Conservation (phyloP, 1,139 yeast genomes). For the Yamadazyma atmosphaerica region DNA sequence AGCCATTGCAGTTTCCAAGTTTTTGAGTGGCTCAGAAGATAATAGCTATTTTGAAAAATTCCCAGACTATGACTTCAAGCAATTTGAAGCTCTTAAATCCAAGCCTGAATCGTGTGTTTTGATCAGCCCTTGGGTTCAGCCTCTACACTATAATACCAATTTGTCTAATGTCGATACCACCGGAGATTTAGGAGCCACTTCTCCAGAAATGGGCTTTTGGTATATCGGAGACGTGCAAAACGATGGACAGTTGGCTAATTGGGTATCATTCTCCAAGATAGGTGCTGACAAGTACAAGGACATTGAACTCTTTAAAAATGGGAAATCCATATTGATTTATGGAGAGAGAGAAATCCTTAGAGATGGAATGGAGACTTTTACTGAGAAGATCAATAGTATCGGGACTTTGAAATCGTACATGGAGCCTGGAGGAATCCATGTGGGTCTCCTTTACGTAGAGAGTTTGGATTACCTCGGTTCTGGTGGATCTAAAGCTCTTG, state of each 20-base stretch:
- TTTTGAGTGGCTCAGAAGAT: conserved; percentile 33
- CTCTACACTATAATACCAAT: conserved; percentile 17
- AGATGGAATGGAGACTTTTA: conserved; percentile 25
- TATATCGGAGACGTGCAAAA: conserved; percentile 23
- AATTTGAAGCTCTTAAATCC: conserved; percentile 14
- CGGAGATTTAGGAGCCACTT: conserved; percentile 37
- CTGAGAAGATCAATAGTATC: conserved; percentile 18
- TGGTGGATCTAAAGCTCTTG: conserved; percentile 25
- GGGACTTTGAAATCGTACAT: conserved; percentile 21
- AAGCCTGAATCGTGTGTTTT: conserved; percentile 35
- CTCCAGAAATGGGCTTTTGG: conserved; percentile 29
- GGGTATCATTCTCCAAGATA: conserved; percentile 27
- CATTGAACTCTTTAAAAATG: conserved; percentile 26
- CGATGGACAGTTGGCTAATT: conserved; percentile 11
- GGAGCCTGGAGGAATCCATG: conserved; percentile 23
- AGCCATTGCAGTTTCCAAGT: conserved; percentile 32
- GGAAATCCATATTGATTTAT: conserved; percentile 27
- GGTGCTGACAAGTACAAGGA: conserved; percentile 19
- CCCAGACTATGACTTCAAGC: conserved; percentile 8
- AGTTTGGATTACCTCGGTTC: conserved; percentile 28
- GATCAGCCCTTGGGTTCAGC: conserved; percentile 48
- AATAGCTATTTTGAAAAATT: conserved; percentile 22
- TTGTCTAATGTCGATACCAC: conserved; percentile 22
- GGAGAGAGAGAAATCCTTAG: conserved; percentile 43
- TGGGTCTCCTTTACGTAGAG: conserved; percentile 22